These are phyloP conservation scores for Lasiodiplodia gonubiensis DNA, from an alignment of 2,329 filamentous ascomycete species.

Conservation along the genomic window DNA sequence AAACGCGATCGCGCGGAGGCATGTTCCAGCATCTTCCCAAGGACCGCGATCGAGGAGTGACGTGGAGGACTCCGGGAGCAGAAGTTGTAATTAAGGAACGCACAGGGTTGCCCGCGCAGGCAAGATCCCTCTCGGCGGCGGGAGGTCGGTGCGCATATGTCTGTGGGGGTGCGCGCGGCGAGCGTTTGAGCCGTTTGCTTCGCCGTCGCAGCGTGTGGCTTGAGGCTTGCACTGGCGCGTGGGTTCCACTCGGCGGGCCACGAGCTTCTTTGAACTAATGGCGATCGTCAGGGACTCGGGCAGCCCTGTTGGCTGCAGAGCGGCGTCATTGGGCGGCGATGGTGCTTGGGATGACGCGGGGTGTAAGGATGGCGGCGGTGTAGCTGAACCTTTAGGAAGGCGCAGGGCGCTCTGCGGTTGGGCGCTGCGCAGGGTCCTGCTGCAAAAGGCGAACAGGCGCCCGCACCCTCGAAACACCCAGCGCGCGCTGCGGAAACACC, in stretches of 20 bases:
- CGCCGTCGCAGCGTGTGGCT: slow-evolving; percentile 6
- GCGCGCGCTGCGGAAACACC: slow-evolving; percentile 8
- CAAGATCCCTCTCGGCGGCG: slow-evolving; percentile 11
- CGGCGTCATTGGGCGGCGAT: slow-evolving; percentile 23
- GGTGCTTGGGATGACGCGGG: slow-evolving; percentile 16
- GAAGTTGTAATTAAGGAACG: slow-evolving; percentile 12
- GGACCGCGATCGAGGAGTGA: not conserved
- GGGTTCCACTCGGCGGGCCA: not conserved
- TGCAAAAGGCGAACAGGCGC: not conserved
- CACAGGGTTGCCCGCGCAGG: not conserved
- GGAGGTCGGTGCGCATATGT: slow-evolving; percentile 3
- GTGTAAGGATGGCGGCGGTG: slow-evolving; percentile 6
- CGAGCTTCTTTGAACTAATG: not conserved
- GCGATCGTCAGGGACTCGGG: slow-evolving; percentile 26
- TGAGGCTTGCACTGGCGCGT: not conserved
- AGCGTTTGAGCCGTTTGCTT: slow-evolving; percentile 12
- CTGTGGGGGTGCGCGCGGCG: slow-evolving; percentile 1
- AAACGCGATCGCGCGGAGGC: not conserved
- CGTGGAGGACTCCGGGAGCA: not conserved
- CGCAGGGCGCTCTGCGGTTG: not conserved
- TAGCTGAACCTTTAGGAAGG: not conserved
- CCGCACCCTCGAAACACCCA: slow-evolving; percentile 14
- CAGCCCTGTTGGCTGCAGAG: not conserved
- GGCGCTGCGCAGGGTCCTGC: slow-evolving; percentile 1
- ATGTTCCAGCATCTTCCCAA: slow-evolving; percentile 3